phyloP scores from a whole-genome alignment of 2,329 filamentous ascomycete genomes.

The Aphanocladium album region DNA sequence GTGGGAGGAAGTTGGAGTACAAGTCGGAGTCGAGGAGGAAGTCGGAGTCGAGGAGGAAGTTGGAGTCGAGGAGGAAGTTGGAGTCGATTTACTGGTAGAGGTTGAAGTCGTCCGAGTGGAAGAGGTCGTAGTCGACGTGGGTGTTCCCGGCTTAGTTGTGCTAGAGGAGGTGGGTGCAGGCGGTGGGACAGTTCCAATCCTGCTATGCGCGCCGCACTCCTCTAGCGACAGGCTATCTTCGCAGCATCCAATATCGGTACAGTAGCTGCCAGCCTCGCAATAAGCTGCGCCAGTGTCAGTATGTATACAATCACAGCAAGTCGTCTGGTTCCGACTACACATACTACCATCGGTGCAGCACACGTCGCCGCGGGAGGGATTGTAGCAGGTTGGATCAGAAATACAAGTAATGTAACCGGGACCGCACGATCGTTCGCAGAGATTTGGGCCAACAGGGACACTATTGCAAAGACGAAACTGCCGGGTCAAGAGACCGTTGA shows the following conservation, averaged over 20 bases:
- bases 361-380: conserved; percentile 3
- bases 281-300: not conserved
- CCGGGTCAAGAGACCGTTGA: not conserved
- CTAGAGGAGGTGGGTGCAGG: not conserved
- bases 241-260: conserved; percentile 12
- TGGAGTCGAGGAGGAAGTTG: no score
- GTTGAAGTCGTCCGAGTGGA: no score
- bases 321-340: not conserved
- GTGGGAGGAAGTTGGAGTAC: no score
- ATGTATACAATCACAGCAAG: no score
- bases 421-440: conserved; percentile 11
- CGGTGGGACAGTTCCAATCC: not conserved
- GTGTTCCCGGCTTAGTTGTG: not conserved
- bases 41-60: no score
- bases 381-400: conserved; percentile 6
- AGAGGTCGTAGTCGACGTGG: not conserved
- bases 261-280: conserved; percentile 11
- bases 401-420: conserved; percentile 5
- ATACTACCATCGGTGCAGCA: conserved; percentile 12
- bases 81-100: no score
- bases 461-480: not conserved
- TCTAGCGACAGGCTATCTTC: conserved; percentile 4
- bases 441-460: not conserved
- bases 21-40: no score
- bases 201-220: conserved; percentile 4